These are phyloP conservation scores for Acanthamoeba polyphaga DNA, from an alignment of 208 protist genomes.

Conservation along the genomic window DNA sequence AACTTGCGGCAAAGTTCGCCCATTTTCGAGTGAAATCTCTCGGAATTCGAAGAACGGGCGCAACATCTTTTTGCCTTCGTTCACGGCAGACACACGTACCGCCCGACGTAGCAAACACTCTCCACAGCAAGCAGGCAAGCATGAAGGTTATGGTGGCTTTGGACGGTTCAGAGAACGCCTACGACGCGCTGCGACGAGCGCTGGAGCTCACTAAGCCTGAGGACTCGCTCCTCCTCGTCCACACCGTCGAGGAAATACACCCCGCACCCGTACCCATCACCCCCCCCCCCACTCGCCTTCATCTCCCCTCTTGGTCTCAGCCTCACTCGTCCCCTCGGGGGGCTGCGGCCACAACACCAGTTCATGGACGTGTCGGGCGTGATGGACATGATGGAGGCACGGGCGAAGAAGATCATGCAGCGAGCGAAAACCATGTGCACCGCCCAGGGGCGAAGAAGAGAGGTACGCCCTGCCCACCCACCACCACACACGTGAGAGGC, in stretches of 20 bases:
- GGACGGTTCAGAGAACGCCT: slow-evolving; percentile 14
- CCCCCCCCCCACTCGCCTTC: not conserved
- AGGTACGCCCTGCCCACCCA: not conserved
- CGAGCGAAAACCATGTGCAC: not conserved
- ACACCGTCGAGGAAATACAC: slow-evolving; percentile 2
- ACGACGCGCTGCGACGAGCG: not conserved
- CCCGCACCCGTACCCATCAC: not conserved
- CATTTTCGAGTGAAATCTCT: not conserved
- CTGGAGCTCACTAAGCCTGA: slow-evolving; percentile 11
- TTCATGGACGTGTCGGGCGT: slow-evolving; percentile 27
- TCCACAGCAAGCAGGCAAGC: not conserved
- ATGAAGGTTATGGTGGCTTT: slow-evolving; percentile 41
- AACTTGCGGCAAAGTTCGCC: too few relatives aligned
- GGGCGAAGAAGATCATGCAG: slow-evolving; percentile 19
- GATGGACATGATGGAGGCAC: slow-evolving; percentile 25
- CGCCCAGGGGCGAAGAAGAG: not conserved
- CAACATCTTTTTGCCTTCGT: too few relatives aligned
- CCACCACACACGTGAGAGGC: too few relatives aligned
- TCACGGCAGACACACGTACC: too few relatives aligned
- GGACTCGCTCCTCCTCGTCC: not conserved
- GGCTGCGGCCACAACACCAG: not conserved
- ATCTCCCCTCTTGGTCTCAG: not conserved
- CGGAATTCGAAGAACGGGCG: too few relatives aligned
- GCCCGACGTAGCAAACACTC: not conserved
- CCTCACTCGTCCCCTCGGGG: too few relatives aligned